Conservation (phyloP, 441 rosid genomes). For the Adansonia rubrostipa region DNA sequence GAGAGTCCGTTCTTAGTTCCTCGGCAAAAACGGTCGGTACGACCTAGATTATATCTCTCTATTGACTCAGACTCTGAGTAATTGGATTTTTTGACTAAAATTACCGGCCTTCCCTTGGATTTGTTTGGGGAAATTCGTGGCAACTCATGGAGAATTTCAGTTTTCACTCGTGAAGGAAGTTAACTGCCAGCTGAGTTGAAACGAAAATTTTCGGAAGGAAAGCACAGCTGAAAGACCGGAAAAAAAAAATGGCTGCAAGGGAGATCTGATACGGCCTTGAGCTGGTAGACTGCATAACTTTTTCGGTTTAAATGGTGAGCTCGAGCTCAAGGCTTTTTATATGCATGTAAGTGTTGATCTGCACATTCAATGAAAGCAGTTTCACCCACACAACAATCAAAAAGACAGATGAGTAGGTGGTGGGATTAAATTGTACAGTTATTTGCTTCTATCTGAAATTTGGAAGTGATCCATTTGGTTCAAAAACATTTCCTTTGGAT, state of each 20-base stretch:
- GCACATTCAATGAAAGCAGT: constrained; percentile 19
- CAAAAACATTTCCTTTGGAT: constrained; percentile 41
- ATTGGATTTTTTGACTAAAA: constrained; percentile 25
- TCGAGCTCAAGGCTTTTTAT: constrained; percentile 29
- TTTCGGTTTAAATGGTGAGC: constrained; percentile 40
- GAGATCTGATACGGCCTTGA: neutral
- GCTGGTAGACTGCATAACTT: constrained; percentile 33
- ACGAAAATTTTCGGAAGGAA: constrained; percentile 11
- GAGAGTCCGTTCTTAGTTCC: constrained; percentile 79
- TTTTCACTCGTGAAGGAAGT: constrained; percentile 38
- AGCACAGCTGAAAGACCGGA: neutral
- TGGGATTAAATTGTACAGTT: constrained; percentile 43
- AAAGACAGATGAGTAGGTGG: too few relatives aligned
- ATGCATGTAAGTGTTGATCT: constrained; percentile 5
- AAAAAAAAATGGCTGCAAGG: neutral
- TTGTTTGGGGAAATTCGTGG: constrained; percentile 32
- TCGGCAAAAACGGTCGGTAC: constrained; percentile 89
- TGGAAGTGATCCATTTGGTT: constrained; percentile 29
- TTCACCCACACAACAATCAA: neutral
- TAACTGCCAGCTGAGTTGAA: constrained; percentile 17
- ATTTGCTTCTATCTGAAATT: constrained; percentile 30
- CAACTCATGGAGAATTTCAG: constrained; percentile 26
- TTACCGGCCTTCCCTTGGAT: constrained; percentile 35
- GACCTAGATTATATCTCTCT: constrained; percentile 74
- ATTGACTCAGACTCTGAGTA: constrained; percentile 86